A percentile compares a stretch with the other conserved stretches of the same genome.
These are phyloP conservation scores for Colletotrichum paranaense DNA, from an alignment of 2,329 filamentous ascomycete genomes.

Conservation along the genomic window DNA sequence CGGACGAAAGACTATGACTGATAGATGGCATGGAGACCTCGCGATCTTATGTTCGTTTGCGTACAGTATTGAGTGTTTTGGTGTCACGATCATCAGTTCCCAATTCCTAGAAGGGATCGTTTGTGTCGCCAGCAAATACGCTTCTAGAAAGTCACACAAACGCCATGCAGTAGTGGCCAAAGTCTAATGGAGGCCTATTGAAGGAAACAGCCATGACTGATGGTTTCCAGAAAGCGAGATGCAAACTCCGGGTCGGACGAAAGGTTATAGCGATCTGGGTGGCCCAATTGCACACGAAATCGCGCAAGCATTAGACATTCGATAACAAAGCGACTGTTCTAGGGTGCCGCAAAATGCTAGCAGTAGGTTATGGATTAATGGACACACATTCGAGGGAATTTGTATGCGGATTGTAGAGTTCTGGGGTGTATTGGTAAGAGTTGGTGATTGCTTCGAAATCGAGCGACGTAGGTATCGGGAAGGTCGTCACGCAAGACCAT, in stretches of 20 bases:
- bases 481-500: neutral
- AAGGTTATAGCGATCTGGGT: neutral
- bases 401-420: neutral
- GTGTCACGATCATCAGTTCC: neutral
- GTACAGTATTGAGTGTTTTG: neutral
- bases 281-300: neutral
- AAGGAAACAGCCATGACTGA: neutral
- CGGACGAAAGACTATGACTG: neutral
- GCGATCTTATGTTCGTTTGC: neutral
- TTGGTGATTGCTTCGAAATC: neutral
- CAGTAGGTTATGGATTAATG: neutral
- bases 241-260: no score
- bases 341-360: neutral
- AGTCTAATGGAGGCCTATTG: neutral
- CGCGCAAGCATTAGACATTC: no score
- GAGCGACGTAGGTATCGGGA: neutral
- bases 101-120: neutral
- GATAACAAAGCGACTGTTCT: neutral
- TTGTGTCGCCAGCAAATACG: neutral
- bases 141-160: neutral
- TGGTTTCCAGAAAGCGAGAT: neutral
- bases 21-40: neutral
- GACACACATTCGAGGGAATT: neutral
- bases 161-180: neutral
- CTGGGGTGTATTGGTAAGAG: neutral